These are phyloP conservation scores for Bauhinia variegata DNA, from an alignment of 306 rosid species.

Conservation along the genomic window DNA sequence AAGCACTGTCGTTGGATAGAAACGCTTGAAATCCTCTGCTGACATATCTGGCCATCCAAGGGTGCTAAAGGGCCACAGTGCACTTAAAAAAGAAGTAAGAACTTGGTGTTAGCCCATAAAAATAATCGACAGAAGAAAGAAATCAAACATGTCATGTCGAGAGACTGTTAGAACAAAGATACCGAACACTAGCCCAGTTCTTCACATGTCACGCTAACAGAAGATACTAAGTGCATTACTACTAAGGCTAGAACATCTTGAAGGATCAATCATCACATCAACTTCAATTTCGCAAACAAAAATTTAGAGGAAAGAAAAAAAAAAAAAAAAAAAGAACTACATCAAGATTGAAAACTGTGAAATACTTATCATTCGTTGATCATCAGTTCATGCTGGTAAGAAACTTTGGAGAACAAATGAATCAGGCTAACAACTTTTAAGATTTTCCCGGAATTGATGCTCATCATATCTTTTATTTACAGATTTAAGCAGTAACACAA, in stretches of 20 bases:
- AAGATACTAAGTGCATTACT: not conserved
- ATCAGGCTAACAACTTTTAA: not conserved
- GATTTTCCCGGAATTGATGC: not conserved
- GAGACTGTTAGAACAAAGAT: not conserved
- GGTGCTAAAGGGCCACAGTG: conserved; percentile 97
- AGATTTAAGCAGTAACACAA: conserved; percentile 1
- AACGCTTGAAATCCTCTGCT: conserved; percentile 76
- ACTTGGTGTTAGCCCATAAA: conserved; percentile 22
- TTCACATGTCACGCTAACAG: not conserved
- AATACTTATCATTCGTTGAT: not conserved
- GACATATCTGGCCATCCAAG: conserved; percentile 95
- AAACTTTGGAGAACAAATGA: conserved; percentile 14
- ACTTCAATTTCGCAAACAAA: not conserved
- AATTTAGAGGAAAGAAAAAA: not conserved
- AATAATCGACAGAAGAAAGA: not conserved
- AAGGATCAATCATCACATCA: not conserved
- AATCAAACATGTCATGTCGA: conserved; percentile 8
- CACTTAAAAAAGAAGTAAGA: conserved; percentile 54
- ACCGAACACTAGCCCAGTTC: not conserved
- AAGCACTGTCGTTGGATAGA: conserved; percentile 95
- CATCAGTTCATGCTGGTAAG: conserved; percentile 7
- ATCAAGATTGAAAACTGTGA: conserved; percentile 12
- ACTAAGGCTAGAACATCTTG: not conserved
- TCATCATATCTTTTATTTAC: not conserved
- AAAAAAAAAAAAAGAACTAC: not conserved